These are phyloP conservation scores for Chamaecrista fasciculata DNA, from an alignment of 306 rosid genomes.

Conservation along the genomic window DNA sequence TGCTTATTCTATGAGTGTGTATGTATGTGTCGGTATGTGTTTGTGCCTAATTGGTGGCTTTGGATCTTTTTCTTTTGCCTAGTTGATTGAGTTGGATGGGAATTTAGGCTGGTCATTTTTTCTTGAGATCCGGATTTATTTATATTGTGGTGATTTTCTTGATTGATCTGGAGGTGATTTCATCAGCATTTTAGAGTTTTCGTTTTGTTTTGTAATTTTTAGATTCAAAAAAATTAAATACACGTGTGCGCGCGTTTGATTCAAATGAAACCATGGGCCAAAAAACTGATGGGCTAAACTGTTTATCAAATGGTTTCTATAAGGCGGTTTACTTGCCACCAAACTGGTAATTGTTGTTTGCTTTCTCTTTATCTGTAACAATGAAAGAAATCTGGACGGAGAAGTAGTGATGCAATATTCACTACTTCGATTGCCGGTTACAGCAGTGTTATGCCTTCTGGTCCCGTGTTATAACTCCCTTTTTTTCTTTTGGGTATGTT, in stretches of 20 bases:
- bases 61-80: conserved; percentile 21
- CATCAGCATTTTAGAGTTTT: neutral
- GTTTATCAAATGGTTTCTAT: neutral
- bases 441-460: conserved; percentile 9
- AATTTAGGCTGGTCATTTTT: neutral
- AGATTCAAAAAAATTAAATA: neutral
- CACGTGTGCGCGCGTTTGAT: neutral
- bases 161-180: conserved; percentile 19
- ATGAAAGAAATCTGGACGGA: conserved; percentile 4
- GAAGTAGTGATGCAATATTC: neutral
- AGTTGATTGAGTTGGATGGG: neutral
- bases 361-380: neutral
- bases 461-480: neutral
- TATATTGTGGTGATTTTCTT: neutral
- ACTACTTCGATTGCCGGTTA: neutral
- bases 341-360: neutral
- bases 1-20: neutral
- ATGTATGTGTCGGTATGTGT: neutral
- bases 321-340: neutral
- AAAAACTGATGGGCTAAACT: neutral
- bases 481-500: neutral
- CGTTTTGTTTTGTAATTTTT: neutral
- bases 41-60: neutral
- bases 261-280: neutral
- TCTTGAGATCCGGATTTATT: neutral